Percentiles rank a stretch among this genome's conserved stretches.
These are phyloP conservation scores for Aspergillus caelatus DNA, from an alignment of 2,329 filamentous ascomycete species.

Conservation along the genomic window DNA sequence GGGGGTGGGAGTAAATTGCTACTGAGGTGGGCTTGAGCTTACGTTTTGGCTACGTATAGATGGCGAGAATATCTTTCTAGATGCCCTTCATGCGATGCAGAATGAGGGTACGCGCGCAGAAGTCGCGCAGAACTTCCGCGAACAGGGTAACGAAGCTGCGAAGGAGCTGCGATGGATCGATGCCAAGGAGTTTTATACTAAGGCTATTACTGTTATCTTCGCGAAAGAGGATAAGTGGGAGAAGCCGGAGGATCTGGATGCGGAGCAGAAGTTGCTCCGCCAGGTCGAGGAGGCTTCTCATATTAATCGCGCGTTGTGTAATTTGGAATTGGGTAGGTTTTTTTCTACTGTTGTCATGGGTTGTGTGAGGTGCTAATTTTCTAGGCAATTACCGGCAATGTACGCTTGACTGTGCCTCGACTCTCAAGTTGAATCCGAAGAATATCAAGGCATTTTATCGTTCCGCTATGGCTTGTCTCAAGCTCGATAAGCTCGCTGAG, in stretches of 20 bases:
- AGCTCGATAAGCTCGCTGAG: conserved; percentile 76
- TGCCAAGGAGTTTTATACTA: conserved; percentile 88
- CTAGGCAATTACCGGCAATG: conserved; percentile 82
- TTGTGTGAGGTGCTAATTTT: conserved; percentile 9
- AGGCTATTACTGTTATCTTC: conserved; percentile 75
- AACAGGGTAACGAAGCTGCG: conserved; percentile 90
- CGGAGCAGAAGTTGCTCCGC: conserved; percentile 65
- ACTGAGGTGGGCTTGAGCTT: conserved; percentile 1
- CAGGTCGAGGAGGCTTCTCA: conserved; percentile 74
- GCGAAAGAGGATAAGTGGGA: conserved; percentile 61
- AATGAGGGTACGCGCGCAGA: conserved; percentile 91
- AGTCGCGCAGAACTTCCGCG: conserved; percentile 80
- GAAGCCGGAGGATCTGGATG: conserved; percentile 54
- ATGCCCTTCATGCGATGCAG: conserved; percentile 84
- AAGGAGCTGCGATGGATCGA: conserved; percentile 72
- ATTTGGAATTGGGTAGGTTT: conserved; percentile 73
- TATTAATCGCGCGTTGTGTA: conserved; percentile 86
- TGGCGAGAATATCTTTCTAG: conserved; percentile 78
- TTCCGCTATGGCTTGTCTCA: conserved; percentile 74
- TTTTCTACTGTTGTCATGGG: not conserved
- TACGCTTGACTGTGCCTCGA: conserved; percentile 79
- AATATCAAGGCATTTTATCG: conserved; percentile 94
- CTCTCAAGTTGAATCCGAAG: conserved; percentile 73
- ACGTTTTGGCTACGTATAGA: conserved; percentile 30
- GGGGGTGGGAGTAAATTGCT: not conserved